Percentiles rank a stretch among this genome's conserved stretches.
phyloP scores from a whole-genome alignment of 2,329 filamentous ascomycete species.

The Penicillium concentricum region DNA sequence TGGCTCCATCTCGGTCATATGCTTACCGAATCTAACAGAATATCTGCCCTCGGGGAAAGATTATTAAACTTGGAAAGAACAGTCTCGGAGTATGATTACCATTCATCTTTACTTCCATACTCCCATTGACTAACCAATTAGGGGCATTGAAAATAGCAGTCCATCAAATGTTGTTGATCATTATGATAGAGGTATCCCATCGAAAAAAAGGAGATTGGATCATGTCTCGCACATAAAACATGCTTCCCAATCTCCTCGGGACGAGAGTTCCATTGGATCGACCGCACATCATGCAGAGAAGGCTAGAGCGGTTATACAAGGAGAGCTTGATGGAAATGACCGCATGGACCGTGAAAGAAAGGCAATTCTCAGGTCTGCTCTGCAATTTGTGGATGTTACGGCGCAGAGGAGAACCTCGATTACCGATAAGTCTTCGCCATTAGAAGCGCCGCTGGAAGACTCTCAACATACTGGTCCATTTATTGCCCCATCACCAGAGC shows the following conservation, averaged over 20 bases:
- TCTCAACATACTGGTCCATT: conserved; percentile 4
- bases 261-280: conserved; percentile 10
- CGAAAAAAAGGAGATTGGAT: conserved; percentile 12
- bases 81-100: conserved; percentile 2
- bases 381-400: conserved; percentile 22
- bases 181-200: not conserved
- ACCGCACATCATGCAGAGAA: conserved; percentile 26
- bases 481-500: conserved; percentile 20
- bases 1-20: not conserved
- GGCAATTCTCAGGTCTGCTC: conserved; percentile 20
- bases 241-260: conserved; percentile 4
- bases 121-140: not conserved
- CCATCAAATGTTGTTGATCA: not conserved
- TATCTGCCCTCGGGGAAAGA: conserved; percentile 16
- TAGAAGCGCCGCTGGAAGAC: conserved; percentile 1
- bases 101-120: too few species aligned
- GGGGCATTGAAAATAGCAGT: not conserved
- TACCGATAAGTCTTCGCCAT: not conserved
- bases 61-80: conserved; percentile 12
- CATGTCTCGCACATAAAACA: not conserved
- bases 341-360: conserved; percentile 19
- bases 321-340: conserved; percentile 20
- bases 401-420: conserved; percentile 1
- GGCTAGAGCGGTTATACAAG: conserved; percentile 25
- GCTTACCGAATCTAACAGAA: not conserved